Evolutionary conservation across 495 filamentous ascomycete genomes (phyloP).

Genomic region (Neurospora sp.): DNA sequence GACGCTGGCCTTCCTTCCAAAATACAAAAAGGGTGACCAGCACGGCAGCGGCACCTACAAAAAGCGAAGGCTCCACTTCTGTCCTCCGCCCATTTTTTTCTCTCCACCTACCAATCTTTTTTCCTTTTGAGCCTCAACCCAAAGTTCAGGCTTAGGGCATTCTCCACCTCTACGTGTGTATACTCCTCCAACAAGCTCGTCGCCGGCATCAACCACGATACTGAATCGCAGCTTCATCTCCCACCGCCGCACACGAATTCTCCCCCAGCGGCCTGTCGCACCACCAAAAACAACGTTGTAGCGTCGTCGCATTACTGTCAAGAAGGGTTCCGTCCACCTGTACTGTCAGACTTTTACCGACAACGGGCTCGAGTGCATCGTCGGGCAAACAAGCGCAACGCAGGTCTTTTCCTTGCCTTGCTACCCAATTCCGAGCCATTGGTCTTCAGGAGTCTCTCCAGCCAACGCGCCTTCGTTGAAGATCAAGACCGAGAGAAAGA

Average conservation of each 20-base stretch:
- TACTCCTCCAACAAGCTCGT: constrained; percentile 3
- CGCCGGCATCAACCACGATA: constrained; percentile 3
- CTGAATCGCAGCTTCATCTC: constrained; percentile 12
- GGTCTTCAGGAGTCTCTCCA: constrained; percentile 5
- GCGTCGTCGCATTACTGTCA: neutral
- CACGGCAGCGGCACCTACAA: neutral
- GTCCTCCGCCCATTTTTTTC: constrained; percentile 24
- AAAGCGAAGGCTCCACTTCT: constrained; percentile 2
- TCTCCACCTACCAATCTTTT: constrained; percentile 25
- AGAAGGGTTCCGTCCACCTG: neutral
- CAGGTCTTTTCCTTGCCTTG: constrained; percentile 7
- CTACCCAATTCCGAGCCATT: constrained; percentile 8
- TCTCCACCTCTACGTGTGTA: constrained; percentile 17
- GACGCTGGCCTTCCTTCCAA: constrained; percentile 3
- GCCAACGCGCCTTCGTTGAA: constrained; percentile 3
- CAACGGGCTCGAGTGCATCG: constrained; percentile 1
- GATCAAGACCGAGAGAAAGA: neutral
- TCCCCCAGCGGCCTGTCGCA: neutral
- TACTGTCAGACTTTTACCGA: neutral
- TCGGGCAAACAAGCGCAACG: constrained; percentile 10
- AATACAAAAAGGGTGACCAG: constrained; percentile 1
- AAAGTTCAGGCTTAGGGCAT: constrained; percentile 20
- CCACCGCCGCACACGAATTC: constrained; percentile 1
- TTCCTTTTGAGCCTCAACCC: constrained; percentile 26
- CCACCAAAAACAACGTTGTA: neutral